Base-by-base conservation (phyloP, 305 asterid genomes). In the Fraxinus paxiana region DNA sequence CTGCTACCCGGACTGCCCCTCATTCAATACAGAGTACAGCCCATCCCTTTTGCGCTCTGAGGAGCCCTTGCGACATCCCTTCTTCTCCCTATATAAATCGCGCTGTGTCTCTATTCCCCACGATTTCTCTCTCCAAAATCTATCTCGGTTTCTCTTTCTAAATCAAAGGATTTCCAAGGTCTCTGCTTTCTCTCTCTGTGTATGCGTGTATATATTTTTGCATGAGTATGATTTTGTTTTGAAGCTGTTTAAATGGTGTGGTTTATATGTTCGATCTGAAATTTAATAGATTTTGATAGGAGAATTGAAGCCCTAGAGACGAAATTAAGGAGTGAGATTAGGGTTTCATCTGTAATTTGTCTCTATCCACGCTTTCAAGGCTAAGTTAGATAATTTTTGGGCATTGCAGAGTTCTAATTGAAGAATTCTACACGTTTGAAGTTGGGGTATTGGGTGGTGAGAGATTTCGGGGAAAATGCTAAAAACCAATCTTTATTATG, bases 381-480 rank as follows among this genome's bases (percentile, higher is more conserved):
- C 80, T 59, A 56, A 24, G 69, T 54, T 81, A 30, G 78, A 70
- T 70, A 72, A 70, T 76, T 76, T 18, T 48, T 24, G 76, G 84
- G 81, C 75, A 78, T 75, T 79, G 79, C 59, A 65, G 85, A 59
- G 65, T 61, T 24, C n/a, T 20, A 59, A 46, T 18, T 73, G 28
- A 56, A 78, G 79, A 43, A 2, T 63, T 63, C 15, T 63, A 20
- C 86, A 84, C 85, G 84, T 78, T 89, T 79, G 82, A 63, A 51
- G 82, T 48, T 71, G 69, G 59, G 22, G 65, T 38, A 26, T 54
- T 54, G 20, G 78, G 87, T 43, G 67, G 87, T 18, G 80, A 79
- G 75, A 28, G 43, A 71, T 75, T 80, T 79, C 26, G 84, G 88
- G 77, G 89, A 88, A 88, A 85, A 89, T 89, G 92, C 89, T 12